Base-by-base conservation (phyloP, 208 protist species). In the Naegleria gruberi region DNA sequence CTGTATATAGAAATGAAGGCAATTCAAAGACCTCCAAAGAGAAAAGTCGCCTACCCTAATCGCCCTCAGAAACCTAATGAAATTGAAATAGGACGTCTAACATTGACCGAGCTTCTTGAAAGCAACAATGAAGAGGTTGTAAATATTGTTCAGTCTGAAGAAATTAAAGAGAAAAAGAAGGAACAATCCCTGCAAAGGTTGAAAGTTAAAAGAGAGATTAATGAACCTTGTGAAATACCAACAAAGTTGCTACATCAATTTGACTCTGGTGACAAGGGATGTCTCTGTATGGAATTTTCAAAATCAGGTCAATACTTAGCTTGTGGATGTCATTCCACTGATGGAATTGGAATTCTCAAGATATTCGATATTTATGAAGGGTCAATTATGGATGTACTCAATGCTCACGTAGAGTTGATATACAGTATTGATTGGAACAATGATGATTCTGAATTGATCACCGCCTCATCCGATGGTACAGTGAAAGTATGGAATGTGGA, bases 251-350 rank as follows among this genome's bases (percentile, higher is more conserved):
- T 87, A 0, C 37, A 40, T 87, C 83, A 55, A 41, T 40, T 87
- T 45, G 83, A 55, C 17, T n/a, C 44, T 40, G 83, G n/a, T 19
- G 65, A 77, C 26, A 45, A 40, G 41, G 83, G 83, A 41, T 87
- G 83, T 87, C 7, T 90, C 7, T 74, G 74, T 90, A 6, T 90
- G 44, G 30, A 82, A 41, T 85, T 90, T 90, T 74, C 43, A 74
- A 46, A 84, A 30, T 46, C 23, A 23, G 81, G 87, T 30, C 43
- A 40, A 42, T 90, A 57, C 43, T 90, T 82, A 37, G 87, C 73
- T 30, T 77, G 86, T 89, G 86, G 40, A 42, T 77, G 73, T 82
- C 34, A 89, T 30, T 55, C 12, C n/a, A 45, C 23, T 42, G 41
- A 57, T 41, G 37, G 41, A 4, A 30, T 45, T 45, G 34, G 37